phyloP scores from a whole-genome alignment of 345 rosid species.

The Eucalyptus grandis region DNA sequence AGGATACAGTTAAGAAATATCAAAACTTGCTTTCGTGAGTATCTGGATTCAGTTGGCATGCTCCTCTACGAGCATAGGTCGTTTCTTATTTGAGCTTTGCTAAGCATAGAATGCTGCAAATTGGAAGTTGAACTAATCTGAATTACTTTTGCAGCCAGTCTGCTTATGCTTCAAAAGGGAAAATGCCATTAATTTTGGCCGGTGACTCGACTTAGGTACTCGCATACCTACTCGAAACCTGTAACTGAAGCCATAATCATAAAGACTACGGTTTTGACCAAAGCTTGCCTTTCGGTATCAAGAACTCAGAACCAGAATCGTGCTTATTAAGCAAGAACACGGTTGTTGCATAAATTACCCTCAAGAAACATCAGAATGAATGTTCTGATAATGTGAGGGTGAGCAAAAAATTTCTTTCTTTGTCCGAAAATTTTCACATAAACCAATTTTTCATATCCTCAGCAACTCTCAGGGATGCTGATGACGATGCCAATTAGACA shows the following conservation, averaged over 20 bases:
- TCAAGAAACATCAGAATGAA: not conserved
- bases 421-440: not conserved
- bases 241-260: not conserved
- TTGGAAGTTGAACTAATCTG: not conserved
- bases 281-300: not conserved
- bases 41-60: not conserved
- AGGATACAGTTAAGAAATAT: not conserved
- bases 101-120: not conserved
- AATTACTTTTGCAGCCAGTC: not conserved
- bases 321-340: not conserved
- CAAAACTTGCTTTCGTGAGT: not conserved
- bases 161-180: not conserved
- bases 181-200: not conserved
- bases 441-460: not conserved
- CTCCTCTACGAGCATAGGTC: not conserved
- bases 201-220: not conserved
- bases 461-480: not conserved
- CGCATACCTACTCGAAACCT: not conserved
- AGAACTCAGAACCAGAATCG: not conserved
- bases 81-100: not conserved
- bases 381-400: not conserved
- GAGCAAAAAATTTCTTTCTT: not conserved
- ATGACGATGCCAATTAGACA: not conserved
- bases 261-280: not conserved
- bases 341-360: not conserved